Evolutionary conservation across 371 early-diverging fungal genomes (phyloP).

Genomic region (Lichtheimia hyalospora): DNA sequence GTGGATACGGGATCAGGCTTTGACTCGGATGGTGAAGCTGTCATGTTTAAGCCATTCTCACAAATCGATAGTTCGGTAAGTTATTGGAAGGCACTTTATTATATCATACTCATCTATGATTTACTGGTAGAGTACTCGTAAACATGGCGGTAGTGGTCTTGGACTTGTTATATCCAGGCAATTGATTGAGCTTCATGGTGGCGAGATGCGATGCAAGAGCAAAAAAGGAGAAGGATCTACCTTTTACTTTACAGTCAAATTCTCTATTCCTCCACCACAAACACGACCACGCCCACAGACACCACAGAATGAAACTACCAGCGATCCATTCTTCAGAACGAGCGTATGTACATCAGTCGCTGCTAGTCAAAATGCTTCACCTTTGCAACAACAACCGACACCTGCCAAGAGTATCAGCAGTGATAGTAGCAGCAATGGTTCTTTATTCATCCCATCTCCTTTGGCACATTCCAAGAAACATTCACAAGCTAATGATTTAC

Average conservation of each 20-base stretch:
- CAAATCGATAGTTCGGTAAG: constrained; percentile 64
- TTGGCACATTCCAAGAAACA: constrained; percentile 29
- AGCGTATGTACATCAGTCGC: constrained; percentile 25
- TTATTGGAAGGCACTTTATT: background rate
- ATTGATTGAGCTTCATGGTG: constrained; percentile 65
- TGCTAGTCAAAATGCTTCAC: background rate
- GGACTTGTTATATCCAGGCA: constrained; percentile 64
- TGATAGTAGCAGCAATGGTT: background rate
- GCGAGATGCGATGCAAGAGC: constrained; percentile 57
- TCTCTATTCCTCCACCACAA: constrained; percentile 46
- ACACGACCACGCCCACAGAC: constrained; percentile 55
- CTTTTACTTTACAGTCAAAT: constrained; percentile 63
- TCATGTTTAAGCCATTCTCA: constrained; percentile 72
- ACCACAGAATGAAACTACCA: constrained; percentile 47
- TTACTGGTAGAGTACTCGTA: constrained; percentile 49
- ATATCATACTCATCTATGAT: background rate
- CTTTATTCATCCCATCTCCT: constrained; percentile 21
- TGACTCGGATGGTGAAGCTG: constrained; percentile 57
- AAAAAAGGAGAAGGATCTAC: constrained; percentile 62
- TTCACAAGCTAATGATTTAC: constrained; percentile 22
- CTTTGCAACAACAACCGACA: constrained; percentile 9
- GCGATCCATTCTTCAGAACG: constrained; percentile 47
- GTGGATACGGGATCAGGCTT: constrained; percentile 68
- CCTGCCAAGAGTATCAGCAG: constrained; percentile 1
- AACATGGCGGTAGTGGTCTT: constrained; percentile 68